Conservation (phyloP, 495 filamentous ascomycete genomes). For the Viridothelium virens region DNA sequence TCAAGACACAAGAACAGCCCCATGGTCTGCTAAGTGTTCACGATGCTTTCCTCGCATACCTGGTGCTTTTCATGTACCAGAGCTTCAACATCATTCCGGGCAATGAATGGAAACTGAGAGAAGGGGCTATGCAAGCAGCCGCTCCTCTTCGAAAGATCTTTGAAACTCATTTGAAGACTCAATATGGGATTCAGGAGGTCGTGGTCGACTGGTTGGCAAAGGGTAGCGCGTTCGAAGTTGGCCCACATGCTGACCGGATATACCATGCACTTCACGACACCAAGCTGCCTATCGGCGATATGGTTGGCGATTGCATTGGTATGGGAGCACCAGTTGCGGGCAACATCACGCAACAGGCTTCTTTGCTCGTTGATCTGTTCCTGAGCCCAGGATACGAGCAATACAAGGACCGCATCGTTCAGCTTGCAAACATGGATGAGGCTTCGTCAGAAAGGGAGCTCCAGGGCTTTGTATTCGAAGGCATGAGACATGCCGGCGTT, state of each 20-base stretch:
- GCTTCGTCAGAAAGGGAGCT: constrained; percentile 22
- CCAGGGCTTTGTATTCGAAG: constrained; percentile 31
- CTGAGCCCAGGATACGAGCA: constrained; percentile 25
- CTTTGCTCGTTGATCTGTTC: constrained; percentile 29
- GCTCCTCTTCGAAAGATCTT: constrained; percentile 30
- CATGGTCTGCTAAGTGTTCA: constrained; percentile 21
- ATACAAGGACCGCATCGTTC: constrained; percentile 29
- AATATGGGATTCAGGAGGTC: constrained; percentile 26
- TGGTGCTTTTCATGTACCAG: constrained; percentile 29
- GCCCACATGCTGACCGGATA: constrained; percentile 32
- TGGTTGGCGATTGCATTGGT: constrained; percentile 30
- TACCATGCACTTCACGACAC: constrained; percentile 27
- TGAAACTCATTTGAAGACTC: constrained; percentile 35
- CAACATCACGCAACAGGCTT: constrained; percentile 29
- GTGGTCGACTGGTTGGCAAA: constrained; percentile 27
- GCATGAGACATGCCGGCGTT: constrained; percentile 39
- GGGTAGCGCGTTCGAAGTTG: constrained; percentile 36
- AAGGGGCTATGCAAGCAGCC: constrained; percentile 25
- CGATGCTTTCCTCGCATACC: constrained; percentile 24
- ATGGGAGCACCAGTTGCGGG: constrained; percentile 27
- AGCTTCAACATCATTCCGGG: constrained; percentile 29
- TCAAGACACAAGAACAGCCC: constrained; percentile 26
- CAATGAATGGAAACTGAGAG: constrained; percentile 31
- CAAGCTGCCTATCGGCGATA: constrained; percentile 21
- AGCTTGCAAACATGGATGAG: constrained; percentile 27